These are phyloP conservation scores for Heliamphora exappendiculata DNA, from an alignment of 148 eudicot genomes.

Conservation along the genomic window DNA sequence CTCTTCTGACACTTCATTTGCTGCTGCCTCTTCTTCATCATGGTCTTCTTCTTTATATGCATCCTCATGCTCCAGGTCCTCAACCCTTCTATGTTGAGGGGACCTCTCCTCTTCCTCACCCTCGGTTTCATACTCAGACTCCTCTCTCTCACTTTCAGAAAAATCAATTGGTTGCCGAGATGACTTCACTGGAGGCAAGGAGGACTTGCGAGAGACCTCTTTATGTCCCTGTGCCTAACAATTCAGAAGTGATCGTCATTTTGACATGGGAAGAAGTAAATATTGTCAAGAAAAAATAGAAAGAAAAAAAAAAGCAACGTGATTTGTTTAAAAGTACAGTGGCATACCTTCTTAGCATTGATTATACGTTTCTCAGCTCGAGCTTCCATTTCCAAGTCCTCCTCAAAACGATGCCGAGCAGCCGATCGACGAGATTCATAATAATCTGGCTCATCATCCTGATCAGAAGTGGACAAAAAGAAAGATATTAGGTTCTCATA, in stretches of 20 bases:
- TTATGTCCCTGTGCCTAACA: slow-evolving; percentile 46
- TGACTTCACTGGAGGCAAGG: slow-evolving; percentile 45
- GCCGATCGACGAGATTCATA: slow-evolving; percentile 68
- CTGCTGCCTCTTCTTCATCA: slow-evolving; percentile 49
- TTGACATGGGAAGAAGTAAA: not conserved
- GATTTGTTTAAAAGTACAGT: not conserved
- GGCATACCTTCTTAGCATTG: slow-evolving; percentile 74
- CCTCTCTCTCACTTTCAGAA: slow-evolving; percentile 88
- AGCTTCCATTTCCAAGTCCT: slow-evolving; percentile 86
- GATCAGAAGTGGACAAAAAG: slow-evolving; percentile 10
- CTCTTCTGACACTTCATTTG: slow-evolving; percentile 70
- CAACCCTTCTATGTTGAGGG: slow-evolving; percentile 49
- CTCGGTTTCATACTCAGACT: slow-evolving; percentile 96
- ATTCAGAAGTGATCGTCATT: not conserved
- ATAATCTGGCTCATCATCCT: slow-evolving; percentile 79
- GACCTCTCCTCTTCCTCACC: slow-evolving; percentile 74
- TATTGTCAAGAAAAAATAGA: not conserved
- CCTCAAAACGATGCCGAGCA: slow-evolving; percentile 67
- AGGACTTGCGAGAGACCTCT: slow-evolving; percentile 57
- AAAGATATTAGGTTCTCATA: not conserved
- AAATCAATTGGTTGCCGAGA: slow-evolving; percentile 70
- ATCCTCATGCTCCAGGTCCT: slow-evolving; percentile 67
- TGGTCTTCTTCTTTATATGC: slow-evolving; percentile 70
- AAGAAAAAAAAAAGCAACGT: not conserved
- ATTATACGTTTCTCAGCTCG: slow-evolving; percentile 86